Base-by-base conservation (phyloP, 306 rosid genomes). In the Cucumis cinereus region DNA sequence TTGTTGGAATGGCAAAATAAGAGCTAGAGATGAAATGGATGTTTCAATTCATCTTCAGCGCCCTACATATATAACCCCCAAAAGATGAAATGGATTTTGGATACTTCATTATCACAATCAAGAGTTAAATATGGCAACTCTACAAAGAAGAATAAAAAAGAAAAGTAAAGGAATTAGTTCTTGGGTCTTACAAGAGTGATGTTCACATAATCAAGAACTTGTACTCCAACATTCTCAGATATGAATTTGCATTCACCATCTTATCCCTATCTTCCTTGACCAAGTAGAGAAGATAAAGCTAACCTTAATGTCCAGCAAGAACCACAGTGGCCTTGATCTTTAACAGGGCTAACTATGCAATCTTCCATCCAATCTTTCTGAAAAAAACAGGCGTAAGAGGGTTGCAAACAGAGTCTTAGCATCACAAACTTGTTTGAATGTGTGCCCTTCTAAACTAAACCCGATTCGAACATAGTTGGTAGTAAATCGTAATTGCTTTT, bases 301-400 rank as follows among this genome's bases (percentile, higher is more conserved):
- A 36, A 88, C 91, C 91, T 88, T 86, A 88, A 88, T 49, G 91
- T 85, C 91, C 91, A 88, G 88, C 91, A 88, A 81, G 89, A 85
- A 43, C 91, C 91, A 73, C 91, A 88, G 73, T 59, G 73, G 70
- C 95, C 97, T 81, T 94, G 99, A 77, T 94, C 86, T 81, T 94
- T 94, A 74, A 94, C 87, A 3, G 90, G 82, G 79, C 86, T 90
- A 55, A 94, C 96, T 68, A 94, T 92, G 61, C 88, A 90, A 63
- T 79, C 86, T 69, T 89, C 74, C 79, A 94, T 94, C 99, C 99
- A 94, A 78, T 94, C 96, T 89, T 94, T 90, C 97, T 94, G 94
- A 78, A 84, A n/a, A n/a, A 23, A 61, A 2, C 73, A 57, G 49
- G 40, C 10, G 60, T 63, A 64, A 11, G 17, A 12, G 67, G 12